A percentile compares a stretch with the other conserved stretches of the same genome.
phyloP scores from a whole-genome alignment of 495 filamentous ascomycete genomes.

The Penicillium taxi region DNA sequence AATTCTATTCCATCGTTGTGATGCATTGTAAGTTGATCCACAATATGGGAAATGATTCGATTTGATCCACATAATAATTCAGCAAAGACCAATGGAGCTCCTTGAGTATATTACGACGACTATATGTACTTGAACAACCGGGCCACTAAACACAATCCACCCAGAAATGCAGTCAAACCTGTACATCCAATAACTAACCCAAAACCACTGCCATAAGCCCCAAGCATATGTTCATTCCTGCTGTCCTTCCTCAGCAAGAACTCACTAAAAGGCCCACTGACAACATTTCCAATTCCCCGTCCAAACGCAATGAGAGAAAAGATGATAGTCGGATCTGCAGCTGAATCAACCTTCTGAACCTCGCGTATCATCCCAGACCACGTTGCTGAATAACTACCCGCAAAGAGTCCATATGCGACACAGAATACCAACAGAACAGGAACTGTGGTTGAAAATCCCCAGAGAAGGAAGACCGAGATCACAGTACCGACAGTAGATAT shows the following conservation, averaged over 20 bases:
- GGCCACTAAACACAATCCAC: slow-evolving; percentile 9
- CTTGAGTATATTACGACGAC: no score
- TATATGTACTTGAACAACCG: slow-evolving; percentile 6
- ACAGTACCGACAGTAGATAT: slow-evolving; percentile 47
- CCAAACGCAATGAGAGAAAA: slow-evolving; percentile 50
- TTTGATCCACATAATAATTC: no score
- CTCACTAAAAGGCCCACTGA: slow-evolving; percentile 52
- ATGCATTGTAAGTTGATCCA: no score
- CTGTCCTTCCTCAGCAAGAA: slow-evolving; percentile 31
- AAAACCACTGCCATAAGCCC: slow-evolving; percentile 34
- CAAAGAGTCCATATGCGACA: slow-evolving; percentile 57
- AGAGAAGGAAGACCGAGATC: slow-evolving; percentile 51
- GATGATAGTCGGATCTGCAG: slow-evolving; percentile 43
- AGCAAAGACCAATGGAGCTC: no score
- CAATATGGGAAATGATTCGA: no score
- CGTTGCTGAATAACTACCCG: slow-evolving; percentile 47
- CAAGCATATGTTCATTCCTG: slow-evolving; percentile 14
- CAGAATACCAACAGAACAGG: slow-evolving; percentile 49
- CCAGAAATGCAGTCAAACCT: slow-evolving; percentile 7
- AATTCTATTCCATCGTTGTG: no score
- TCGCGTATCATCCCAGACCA: slow-evolving; percentile 53
- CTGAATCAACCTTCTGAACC: slow-evolving; percentile 29
- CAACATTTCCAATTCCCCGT: slow-evolving; percentile 52
- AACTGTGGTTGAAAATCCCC: slow-evolving; percentile 50
- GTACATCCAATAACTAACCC: slow-evolving; percentile 29